Conservation (phyloP, 23 red algal genomes). For the Gracilaria vermiculophylla region DNA sequence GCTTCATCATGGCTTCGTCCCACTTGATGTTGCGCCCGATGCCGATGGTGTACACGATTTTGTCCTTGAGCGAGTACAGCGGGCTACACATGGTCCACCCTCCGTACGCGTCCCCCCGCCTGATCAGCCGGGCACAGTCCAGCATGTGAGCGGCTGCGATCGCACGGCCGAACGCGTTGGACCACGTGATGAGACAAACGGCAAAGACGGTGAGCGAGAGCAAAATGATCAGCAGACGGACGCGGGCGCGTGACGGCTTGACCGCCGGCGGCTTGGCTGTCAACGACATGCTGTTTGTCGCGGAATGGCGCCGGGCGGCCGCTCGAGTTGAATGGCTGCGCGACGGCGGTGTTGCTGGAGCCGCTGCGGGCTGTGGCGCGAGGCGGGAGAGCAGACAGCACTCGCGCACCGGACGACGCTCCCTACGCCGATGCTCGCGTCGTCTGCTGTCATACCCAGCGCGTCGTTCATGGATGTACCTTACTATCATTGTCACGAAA, state of each 20-base stretch:
- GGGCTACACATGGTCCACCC: slow-evolving; percentile 62
- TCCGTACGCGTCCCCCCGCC: slow-evolving; percentile 43
- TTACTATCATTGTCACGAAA: no score
- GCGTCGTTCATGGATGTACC: no score
- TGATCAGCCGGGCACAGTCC: not conserved
- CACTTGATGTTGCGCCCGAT: slow-evolving; percentile 74
- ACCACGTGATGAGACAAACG: not conserved
- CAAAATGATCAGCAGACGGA: not conserved
- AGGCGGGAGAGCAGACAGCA: no score
- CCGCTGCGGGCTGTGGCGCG: no score
- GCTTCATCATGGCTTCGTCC: slow-evolving; percentile 58
- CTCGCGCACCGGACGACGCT: no score
- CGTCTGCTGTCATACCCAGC: no score
- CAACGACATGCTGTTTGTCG: not conserved
- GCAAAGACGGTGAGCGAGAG: not conserved
- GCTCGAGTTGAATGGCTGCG: no score
- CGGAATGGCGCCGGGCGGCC: no score
- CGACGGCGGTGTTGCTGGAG: no score
- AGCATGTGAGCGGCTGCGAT: not conserved
- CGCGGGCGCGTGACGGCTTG: not conserved
- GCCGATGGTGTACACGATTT: slow-evolving; percentile 57
- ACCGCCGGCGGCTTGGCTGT: not conserved
- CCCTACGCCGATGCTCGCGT: no score
- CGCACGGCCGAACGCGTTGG: not conserved
- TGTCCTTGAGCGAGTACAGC: slow-evolving; percentile 15